Evolutionary conservation across 805 yeast genomes (phyloP).

Genomic region (Osmozyma mogii): DNA sequence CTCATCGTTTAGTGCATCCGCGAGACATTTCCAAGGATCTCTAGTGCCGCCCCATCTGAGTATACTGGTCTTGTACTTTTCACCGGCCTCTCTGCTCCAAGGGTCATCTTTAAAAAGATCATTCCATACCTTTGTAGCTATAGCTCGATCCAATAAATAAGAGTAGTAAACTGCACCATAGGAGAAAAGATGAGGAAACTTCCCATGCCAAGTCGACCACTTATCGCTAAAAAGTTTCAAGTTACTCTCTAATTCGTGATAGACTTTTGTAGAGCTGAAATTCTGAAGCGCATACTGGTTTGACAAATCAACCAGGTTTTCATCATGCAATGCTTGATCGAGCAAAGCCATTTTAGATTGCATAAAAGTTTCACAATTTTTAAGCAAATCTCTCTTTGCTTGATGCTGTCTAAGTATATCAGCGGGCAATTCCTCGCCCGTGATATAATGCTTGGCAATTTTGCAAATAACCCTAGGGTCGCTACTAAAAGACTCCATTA

Average conservation of each 20-base stretch:
- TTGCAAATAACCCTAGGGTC: slow-evolving; percentile 67
- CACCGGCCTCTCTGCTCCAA: slow-evolving; percentile 65
- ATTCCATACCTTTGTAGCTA: slow-evolving; percentile 80
- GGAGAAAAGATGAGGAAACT: slow-evolving; percentile 86
- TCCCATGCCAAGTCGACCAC: slow-evolving; percentile 84
- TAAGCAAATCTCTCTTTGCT: slow-evolving; percentile 43
- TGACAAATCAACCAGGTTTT: slow-evolving; percentile 28
- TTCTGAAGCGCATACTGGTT: slow-evolving; percentile 4
- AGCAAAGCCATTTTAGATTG: slow-evolving; percentile 86
- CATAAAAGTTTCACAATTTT: slow-evolving; percentile 69
- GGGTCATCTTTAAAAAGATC: slow-evolving; percentile 67
- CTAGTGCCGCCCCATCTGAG: slow-evolving; percentile 90
- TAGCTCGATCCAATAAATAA: slow-evolving; percentile 84
- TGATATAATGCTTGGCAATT: slow-evolving; percentile 65
- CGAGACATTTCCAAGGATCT: slow-evolving; percentile 82
- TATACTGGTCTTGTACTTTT: slow-evolving; percentile 58
- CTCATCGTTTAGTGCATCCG: slow-evolving; percentile 65
- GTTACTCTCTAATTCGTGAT: slow-evolving; percentile 56
- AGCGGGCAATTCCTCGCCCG: slow-evolving; percentile 53
- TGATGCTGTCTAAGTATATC: slow-evolving; percentile 45
- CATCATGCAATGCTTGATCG: slow-evolving; percentile 70
- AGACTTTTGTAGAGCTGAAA: slow-evolving; percentile 48
- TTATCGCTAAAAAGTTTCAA: slow-evolving; percentile 59
- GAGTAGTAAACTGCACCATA: slow-evolving; percentile 94
- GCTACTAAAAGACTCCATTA: slow-evolving; percentile 89